phyloP scores from a whole-genome alignment of 495 filamentous ascomycete species.

The Hyaloscypha variabilis region DNA sequence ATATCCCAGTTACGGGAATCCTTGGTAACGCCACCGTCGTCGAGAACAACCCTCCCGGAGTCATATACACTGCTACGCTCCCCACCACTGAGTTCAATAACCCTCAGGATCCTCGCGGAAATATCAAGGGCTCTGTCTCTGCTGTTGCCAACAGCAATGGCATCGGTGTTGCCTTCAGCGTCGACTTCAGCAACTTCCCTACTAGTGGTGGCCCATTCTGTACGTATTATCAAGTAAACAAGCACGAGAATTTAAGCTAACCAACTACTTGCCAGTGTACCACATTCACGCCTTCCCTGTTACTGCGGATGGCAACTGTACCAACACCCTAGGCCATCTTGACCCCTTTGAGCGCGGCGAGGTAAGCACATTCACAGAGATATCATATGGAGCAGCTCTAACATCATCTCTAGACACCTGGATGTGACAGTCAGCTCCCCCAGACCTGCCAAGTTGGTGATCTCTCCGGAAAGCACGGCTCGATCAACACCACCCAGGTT shows the following conservation, averaged over 20 bases:
- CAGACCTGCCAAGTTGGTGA: constrained; percentile 84
- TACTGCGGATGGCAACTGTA: constrained; percentile 77
- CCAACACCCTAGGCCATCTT: constrained; percentile 65
- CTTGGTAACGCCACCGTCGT: constrained; percentile 59
- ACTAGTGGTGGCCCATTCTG: constrained; percentile 67
- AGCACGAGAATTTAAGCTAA: constrained; percentile 5
- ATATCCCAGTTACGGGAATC: constrained; percentile 39
- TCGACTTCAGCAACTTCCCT: constrained; percentile 70
- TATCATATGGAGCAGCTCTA: neutral
- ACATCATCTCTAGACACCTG: constrained; percentile 49
- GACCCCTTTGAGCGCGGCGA: constrained; percentile 52
- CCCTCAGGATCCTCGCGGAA: constrained; percentile 49
- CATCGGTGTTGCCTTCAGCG: constrained; percentile 61
- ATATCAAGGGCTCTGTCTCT: constrained; percentile 62
- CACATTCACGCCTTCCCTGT: constrained; percentile 81
- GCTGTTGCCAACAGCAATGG: constrained; percentile 58
- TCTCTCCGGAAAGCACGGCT: constrained; percentile 79
- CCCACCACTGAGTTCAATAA: constrained; percentile 52
- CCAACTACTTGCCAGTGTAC: constrained; percentile 59
- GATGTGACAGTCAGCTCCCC: constrained; percentile 64
- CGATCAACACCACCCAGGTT: constrained; percentile 44
- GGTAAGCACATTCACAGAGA: constrained; percentile 15
- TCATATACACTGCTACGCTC: constrained; percentile 60
- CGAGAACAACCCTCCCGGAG: constrained; percentile 63
- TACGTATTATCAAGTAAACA: constrained; percentile 45